phyloP scores from a whole-genome alignment of 768 basidiomycete species.

The Antrodiella citrinella region DNA sequence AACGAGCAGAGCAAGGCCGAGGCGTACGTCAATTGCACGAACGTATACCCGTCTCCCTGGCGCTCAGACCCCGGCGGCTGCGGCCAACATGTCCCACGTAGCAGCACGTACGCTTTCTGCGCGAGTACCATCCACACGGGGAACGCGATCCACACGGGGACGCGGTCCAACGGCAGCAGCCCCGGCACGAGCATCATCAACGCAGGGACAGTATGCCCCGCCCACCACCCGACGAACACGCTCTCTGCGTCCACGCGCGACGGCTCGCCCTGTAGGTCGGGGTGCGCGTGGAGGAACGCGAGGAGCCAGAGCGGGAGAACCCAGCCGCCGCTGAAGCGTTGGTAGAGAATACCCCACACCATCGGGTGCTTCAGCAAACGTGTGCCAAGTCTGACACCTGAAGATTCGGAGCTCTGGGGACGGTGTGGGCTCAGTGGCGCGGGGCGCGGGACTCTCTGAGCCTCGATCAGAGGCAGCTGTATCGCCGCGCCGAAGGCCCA shows the following conservation, averaged over 20 bases:
- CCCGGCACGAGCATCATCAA: slow-evolving; percentile 3
- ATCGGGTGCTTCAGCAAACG: neutral
- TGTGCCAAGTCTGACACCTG: neutral
- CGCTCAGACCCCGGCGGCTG: neutral
- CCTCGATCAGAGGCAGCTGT: slow-evolving; percentile 5
- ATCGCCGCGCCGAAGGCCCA: slow-evolving; percentile 5
- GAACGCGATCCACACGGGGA: slow-evolving; percentile 4
- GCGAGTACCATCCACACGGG: slow-evolving; percentile 1
- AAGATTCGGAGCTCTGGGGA: neutral
- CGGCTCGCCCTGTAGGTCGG: neutral
- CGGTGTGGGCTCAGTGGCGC: neutral
- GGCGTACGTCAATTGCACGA: neutral
- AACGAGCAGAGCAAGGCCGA: neutral
- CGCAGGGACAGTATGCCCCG: slow-evolving; percentile 4
- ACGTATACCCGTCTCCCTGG: neutral
- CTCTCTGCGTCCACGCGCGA: slow-evolving; percentile 3
- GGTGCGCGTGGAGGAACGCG: neutral
- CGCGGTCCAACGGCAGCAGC: neutral
- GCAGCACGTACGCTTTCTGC: neutral
- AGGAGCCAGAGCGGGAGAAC: slow-evolving; percentile 4
- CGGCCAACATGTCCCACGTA: neutral
- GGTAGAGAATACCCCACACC: slow-evolving; percentile 4
- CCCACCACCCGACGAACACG: slow-evolving; percentile 4
- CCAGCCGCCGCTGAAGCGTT: slow-evolving; percentile 4
- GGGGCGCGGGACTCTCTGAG: neutral